Conservation (phyloP, 148 eudicot genomes). For the Fallopia convolvulus region DNA sequence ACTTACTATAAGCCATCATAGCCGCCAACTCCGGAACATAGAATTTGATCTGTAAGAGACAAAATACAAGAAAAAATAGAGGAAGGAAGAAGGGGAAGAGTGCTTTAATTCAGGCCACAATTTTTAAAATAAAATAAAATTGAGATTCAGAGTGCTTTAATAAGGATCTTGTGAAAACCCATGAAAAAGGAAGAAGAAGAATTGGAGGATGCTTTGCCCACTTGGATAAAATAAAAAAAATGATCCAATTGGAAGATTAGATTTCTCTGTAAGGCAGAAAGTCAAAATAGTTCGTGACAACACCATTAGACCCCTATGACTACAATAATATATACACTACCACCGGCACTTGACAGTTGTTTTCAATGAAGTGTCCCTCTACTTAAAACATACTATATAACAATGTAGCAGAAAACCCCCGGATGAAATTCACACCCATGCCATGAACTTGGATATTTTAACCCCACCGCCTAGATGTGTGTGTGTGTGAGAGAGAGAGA, state of each 20-base stretch:
- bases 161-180: conserved; percentile 8
- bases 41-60: neutral
- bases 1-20: conserved; percentile 24
- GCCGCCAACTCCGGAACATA: neutral
- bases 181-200: neutral
- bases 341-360: neutral
- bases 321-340: neutral
- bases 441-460: neutral
- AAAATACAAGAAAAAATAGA: neutral
- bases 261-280: neutral
- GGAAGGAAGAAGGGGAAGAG: neutral
- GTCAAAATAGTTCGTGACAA: conserved; percentile 8
- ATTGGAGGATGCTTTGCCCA: neutral
- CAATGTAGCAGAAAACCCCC: neutral
- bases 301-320: neutral
- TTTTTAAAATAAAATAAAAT: no score
- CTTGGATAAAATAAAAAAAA: neutral
- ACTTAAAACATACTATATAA: neutral
- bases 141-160: neutral
- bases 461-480: no score
- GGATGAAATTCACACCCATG: neutral
- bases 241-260: neutral
- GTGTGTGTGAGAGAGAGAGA: no score
- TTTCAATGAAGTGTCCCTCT: neutral
- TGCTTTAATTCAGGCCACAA: conserved; percentile 2